Evolutionary conservation across 2,329 filamentous ascomycete genomes (phyloP), one percentile per base, ranked within the genome.

Genomic region (Penicillium sp.): DNA sequence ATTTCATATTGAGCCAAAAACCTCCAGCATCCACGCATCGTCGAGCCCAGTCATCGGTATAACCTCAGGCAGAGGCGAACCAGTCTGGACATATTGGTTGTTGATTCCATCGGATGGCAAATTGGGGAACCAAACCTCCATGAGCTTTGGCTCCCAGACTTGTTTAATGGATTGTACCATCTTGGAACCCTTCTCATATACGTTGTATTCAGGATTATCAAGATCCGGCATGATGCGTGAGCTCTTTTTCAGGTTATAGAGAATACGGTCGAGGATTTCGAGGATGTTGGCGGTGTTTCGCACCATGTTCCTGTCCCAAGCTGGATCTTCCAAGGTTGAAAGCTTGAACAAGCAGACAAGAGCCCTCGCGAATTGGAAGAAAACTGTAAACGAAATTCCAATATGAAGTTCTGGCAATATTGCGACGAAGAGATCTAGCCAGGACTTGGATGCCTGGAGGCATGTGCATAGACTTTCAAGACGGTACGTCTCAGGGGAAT

Each of bases 221-320:
- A 42, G 35, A 3, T 38, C 30, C 11, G 10, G 46, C 20, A n/a
- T 39, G 18, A n/a, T 41, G 35, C 0, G 55, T 9, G 54, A 46
- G 14, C 44, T 54, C 25, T 28, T 53, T 18, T 58, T 58, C 47
- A 63, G 46, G 9, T 48, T 42, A 4, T 47, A 49, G 14, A 31
- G 27, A 18, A 59, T 55, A 25, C 51, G 56, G 35, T 63, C 60
- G 16, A 66, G 54, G 8, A 60, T 51, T 25, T 58, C 58, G 10
- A 64, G 53, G 1, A 66, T 22, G 38, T 67, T 61, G 9, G 60
- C 62, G 0, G 62, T 65, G 18, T 60, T 60, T 46, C 61, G 59
- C 5, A 66, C 62, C 47, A 62, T 46, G 9, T 27, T 55, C 30
- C 46, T 58, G 27, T 65, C 63, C 65, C 65, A 67, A 24, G 55